Evolutionary conservation across 805 yeast genomes (phyloP).

Genomic region (Saccharomycopsis fodiens): DNA sequence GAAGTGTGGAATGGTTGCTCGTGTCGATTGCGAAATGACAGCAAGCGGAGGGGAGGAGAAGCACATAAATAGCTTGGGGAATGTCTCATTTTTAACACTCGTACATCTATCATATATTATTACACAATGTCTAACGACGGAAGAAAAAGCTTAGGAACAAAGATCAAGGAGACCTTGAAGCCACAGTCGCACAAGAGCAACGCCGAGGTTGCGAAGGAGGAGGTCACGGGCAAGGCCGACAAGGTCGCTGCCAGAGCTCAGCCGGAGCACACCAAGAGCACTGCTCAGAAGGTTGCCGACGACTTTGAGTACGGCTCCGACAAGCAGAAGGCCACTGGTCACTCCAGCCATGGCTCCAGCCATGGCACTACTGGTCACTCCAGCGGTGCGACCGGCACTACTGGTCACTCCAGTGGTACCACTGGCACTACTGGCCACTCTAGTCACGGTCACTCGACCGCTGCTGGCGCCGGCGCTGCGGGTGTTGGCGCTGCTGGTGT

Average conservation of each 20-base stretch:
- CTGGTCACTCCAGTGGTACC: background rate
- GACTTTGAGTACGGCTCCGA: constrained; percentile 47
- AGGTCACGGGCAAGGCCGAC: constrained; percentile 60
- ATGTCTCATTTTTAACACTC: background rate
- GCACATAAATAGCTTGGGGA: background rate
- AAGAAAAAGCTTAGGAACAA: constrained; percentile 71
- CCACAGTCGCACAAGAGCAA: constrained; percentile 66
- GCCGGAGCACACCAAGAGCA: constrained; percentile 64
- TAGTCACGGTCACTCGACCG: no score
- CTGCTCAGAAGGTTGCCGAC: constrained; percentile 50
- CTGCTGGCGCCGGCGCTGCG: no score
- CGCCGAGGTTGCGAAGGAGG: constrained; percentile 64
- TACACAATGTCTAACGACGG: constrained; percentile 32
- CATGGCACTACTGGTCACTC: background rate
- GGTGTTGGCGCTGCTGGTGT: no score
- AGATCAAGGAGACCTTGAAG: constrained; percentile 55
- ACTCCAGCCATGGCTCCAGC: constrained; percentile 48
- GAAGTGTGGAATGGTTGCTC: background rate
- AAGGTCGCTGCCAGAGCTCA: constrained; percentile 47
- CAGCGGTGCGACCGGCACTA: background rate
- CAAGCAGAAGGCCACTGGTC: constrained; percentile 49
- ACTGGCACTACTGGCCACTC: no score
- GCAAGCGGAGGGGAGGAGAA: background rate
- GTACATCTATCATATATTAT: background rate
- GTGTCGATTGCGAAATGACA: background rate